Evolutionary conservation across 2,329 filamentous ascomycete genomes (phyloP).

Genomic region (Hypoxylon sp.): DNA sequence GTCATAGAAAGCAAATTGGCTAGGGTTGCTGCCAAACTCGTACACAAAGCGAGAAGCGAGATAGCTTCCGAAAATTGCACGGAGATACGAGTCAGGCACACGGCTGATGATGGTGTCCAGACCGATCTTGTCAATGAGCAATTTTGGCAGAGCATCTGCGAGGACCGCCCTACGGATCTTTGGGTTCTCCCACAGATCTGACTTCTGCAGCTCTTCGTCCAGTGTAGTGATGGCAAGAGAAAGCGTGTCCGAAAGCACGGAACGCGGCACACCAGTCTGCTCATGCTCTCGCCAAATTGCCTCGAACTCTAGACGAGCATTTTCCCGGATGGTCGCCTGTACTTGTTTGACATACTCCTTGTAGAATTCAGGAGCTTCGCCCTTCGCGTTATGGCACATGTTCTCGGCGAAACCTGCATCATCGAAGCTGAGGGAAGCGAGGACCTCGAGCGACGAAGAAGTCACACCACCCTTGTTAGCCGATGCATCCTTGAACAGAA

Average conservation of each 20-base stretch:
- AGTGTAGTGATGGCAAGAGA: constrained; percentile 94
- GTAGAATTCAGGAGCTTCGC: constrained; percentile 89
- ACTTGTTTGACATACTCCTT: constrained; percentile 91
- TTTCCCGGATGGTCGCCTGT: constrained; percentile 89
- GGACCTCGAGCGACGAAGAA: constrained; percentile 94
- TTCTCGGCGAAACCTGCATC: constrained; percentile 88
- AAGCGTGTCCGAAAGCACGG: constrained; percentile 90
- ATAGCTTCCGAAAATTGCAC: constrained; percentile 96
- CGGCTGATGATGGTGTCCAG: constrained; percentile 87
- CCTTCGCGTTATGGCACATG: constrained; percentile 86
- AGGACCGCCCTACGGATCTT: constrained; percentile 83
- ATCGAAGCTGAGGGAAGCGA: constrained; percentile 94
- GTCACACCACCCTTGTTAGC: constrained; percentile 99
- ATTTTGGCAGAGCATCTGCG: constrained; percentile 84
- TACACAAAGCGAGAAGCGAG: constrained; percentile 97
- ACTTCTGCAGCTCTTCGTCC: constrained; percentile 95
- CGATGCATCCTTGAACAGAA: constrained; percentile 97
- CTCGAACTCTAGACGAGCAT: constrained; percentile 94
- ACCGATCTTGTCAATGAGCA: constrained; percentile 90
- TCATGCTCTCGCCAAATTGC: constrained; percentile 97
- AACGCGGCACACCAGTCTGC: constrained; percentile 81
- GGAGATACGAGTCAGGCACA: constrained; percentile 91
- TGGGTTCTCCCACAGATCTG: constrained; percentile 89
- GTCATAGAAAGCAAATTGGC: constrained; percentile 98
- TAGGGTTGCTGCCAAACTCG: constrained; percentile 90